Base-by-base conservation (phyloP, 2,329 filamentous ascomycete genomes). In the Pseudocercospora pini-densiflorae region DNA sequence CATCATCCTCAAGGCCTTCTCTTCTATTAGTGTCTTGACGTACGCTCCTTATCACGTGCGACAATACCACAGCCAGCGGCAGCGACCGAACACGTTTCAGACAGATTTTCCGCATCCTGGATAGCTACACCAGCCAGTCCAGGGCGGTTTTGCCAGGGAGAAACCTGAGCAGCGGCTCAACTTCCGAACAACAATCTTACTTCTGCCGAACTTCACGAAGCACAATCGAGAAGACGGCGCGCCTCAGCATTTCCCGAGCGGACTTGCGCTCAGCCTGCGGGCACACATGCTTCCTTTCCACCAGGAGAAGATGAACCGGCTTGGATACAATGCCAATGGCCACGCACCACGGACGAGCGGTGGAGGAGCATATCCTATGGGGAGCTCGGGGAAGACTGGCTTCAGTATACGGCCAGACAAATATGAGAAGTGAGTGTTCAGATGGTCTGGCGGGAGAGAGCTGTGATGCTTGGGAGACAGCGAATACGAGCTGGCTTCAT, bases 381-480 rank as follows among this genome's bases (percentile, higher is more conserved):
- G 66, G 12, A 67, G 72, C 45, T 74, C 83, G 82, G 74, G 83
- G 81, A 76, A 92, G 54, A 94, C 59, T 49, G 69, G 67, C 10
- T 72, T 97, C 78, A 92, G 93, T 72, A 94, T 96, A 76, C 93
- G 92, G 73, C 92, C 93, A 73, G 93, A 97, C 80, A 92, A 92
- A 91, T 97, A 87, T 76, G 86, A 76, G 70, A 73, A 71, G 71
- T 72, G 60, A 66, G 70, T 61, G 24, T 14, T 33, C 16, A 10
- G 51, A 55, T 33, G 27, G 6, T n/a, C 31, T 24, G 16, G 27
- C 47, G 47, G 21, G 19, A 27, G 47, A 51, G 47, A 21, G 19
- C 47, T 12, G 47, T 12, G 19, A 27, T 21, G 47, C 23, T 51
- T 51, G 47, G 21, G 23, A 5, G 19, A 27, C 21, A 51, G 21